These are phyloP conservation scores for Cymodocea nodosa DNA, from an alignment of 116 monocot species.

Conservation along the genomic window DNA sequence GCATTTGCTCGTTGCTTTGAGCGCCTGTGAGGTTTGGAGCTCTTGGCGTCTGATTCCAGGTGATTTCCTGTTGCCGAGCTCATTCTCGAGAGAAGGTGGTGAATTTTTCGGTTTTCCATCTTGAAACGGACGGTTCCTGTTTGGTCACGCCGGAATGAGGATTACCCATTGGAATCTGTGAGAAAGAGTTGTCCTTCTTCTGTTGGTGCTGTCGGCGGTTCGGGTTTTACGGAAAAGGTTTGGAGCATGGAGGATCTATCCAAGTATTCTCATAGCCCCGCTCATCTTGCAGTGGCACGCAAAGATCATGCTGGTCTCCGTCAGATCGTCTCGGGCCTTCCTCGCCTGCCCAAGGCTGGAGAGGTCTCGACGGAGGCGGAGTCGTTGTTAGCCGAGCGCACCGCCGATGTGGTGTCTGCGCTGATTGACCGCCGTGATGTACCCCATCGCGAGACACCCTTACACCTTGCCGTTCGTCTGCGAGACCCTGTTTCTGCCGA, in stretches of 20 bases:
- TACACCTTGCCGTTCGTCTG: constrained; percentile 88
- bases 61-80: not conserved
- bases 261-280: constrained; percentile 81
- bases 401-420: constrained; percentile 59
- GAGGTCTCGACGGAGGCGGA: constrained; percentile 75
- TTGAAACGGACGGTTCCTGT: not conserved
- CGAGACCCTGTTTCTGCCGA: constrained; percentile 77
- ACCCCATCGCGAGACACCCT: constrained; percentile 78
- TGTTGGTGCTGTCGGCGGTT: not conserved
- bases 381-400: constrained; percentile 47
- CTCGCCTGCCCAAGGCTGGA: constrained; percentile 65
- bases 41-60: not conserved
- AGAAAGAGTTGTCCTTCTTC: not conserved
- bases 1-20: not conserved
- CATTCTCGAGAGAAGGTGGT: not conserved
- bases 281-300: constrained; percentile 66
- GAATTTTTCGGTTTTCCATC: not conserved
- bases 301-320: constrained; percentile 66
- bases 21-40: not conserved
- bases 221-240: not conserved
- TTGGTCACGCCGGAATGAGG: not conserved
- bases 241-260: constrained; percentile 55
- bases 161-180: too few species aligned
- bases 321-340: constrained; percentile 44
- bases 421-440: constrained; percentile 79